These are phyloP conservation scores for Sequoiadendron giganteum DNA, from an alignment of 75 land plant species.

Conservation along the genomic window DNA sequence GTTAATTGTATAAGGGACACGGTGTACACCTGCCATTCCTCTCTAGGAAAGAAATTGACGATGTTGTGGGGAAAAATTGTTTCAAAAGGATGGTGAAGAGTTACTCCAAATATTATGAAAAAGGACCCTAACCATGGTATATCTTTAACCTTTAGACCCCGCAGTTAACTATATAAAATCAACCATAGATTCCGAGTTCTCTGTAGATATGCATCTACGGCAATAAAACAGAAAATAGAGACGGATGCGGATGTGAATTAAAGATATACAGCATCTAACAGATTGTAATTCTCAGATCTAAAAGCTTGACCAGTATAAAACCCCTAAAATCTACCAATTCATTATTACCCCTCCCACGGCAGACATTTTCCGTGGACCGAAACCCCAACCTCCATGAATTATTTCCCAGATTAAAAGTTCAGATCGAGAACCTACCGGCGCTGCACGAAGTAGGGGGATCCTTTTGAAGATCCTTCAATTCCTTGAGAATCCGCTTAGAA, in stretches of 20 bases:
- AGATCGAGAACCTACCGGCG: constrained; percentile 29
- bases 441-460: constrained; percentile 57
- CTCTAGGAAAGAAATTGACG: not conserved
- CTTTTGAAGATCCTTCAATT: constrained; percentile 42
- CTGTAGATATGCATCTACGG: not conserved
- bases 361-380: not conserved
- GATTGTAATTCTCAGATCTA: not conserved
- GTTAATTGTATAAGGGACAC: not conserved
- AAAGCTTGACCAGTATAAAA: not conserved
- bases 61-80: not conserved
- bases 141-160: not conserved
- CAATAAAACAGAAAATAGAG: not conserved
- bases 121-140: not conserved
- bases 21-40: not conserved
- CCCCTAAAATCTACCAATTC: not conserved
- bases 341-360: not conserved
- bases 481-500: constrained; percentile 39
- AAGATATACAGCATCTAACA: not conserved
- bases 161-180: not conserved
- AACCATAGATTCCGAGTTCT: not conserved
- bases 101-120: not conserved
- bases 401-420: not conserved
- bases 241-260: not conserved
- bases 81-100: not conserved
- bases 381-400: not conserved